phyloP scores from a whole-genome alignment of 768 basidiomycete genomes.

The Albatrellus ellisii region DNA sequence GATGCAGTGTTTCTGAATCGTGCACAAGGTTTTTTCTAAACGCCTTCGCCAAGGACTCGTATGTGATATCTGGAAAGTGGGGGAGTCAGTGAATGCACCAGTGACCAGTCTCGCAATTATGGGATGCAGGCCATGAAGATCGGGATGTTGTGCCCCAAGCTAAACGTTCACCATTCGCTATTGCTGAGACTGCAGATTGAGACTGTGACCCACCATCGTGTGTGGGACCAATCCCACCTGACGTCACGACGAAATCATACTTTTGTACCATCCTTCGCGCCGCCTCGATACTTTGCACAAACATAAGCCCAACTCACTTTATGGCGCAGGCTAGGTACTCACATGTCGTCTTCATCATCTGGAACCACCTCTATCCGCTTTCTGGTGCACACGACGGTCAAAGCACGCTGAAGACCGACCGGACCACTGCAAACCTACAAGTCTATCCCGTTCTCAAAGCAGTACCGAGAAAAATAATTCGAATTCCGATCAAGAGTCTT shows the following conservation, averaged over 20 bases:
- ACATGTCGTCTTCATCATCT: constrained; percentile 66
- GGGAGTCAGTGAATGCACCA: background rate
- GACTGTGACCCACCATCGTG: constrained; percentile 57
- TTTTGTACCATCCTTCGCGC: constrained; percentile 64
- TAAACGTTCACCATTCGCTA: too few relatives aligned
- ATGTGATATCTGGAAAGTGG: constrained; percentile 88
- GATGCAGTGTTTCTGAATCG: constrained; percentile 62
- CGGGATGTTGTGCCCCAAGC: background rate
- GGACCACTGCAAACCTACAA: constrained; percentile 33
- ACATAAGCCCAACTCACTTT: background rate
- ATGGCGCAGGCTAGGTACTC: background rate
- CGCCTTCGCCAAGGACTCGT: constrained; percentile 74
- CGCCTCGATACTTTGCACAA: constrained; percentile 55
- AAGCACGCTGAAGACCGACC: constrained; percentile 11
- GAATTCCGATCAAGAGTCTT: constrained; percentile 80
- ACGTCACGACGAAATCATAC: constrained; percentile 86
- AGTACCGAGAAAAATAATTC: constrained; percentile 76
- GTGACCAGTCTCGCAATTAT: background rate
- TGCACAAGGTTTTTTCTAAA: constrained; percentile 62
- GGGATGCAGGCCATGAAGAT: background rate
- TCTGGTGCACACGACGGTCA: constrained; percentile 23
- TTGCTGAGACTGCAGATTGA: background rate
- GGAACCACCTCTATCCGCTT: constrained; percentile 86
- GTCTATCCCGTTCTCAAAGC: constrained; percentile 79
- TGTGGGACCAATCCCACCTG: constrained; percentile 86